Evolutionary conservation across 441 rosid genomes (phyloP).

Genomic region (Capsella rubella): DNA sequence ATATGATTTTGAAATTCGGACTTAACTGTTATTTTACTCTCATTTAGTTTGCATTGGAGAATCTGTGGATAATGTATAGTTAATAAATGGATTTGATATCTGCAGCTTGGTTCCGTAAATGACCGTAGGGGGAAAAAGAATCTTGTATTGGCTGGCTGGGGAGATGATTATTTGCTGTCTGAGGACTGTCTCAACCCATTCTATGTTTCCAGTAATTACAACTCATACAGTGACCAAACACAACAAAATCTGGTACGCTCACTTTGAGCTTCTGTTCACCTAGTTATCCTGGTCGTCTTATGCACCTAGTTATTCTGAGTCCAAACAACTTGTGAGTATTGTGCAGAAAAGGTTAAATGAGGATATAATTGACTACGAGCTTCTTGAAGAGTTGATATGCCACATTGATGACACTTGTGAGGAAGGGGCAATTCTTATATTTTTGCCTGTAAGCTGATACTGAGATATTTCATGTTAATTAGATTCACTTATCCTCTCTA

Average conservation of each 20-base stretch:
- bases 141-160: constrained; percentile 95
- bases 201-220: constrained; percentile 64
- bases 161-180: constrained; percentile 79
- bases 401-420: constrained; percentile 82
- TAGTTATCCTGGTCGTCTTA: constrained; percentile 32
- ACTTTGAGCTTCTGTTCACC: constrained; percentile 30
- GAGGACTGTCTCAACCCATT: constrained; percentile 76
- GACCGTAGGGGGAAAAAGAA: constrained; percentile 90
- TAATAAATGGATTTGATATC: constrained; percentile 31
- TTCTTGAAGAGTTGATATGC: constrained; percentile 90
- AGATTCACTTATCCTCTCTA: constrained; percentile 10
- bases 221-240: constrained; percentile 73
- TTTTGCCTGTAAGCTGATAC: constrained; percentile 77
- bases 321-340: constrained; percentile 24
- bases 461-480: constrained; percentile 20
- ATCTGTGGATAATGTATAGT: constrained; percentile 2
- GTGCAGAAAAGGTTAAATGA: constrained; percentile 83
- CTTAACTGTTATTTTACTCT: background rate
- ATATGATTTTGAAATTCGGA: background rate
- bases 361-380: constrained; percentile 88
- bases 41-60: constrained; percentile 18
- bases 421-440: constrained; percentile 86
- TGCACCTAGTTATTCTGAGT: constrained; percentile 28
- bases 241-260: constrained; percentile 75
- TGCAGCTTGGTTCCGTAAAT: constrained; percentile 76